phyloP scores from a whole-genome alignment of 805 yeast species.

The Candida tammaniensis region DNA sequence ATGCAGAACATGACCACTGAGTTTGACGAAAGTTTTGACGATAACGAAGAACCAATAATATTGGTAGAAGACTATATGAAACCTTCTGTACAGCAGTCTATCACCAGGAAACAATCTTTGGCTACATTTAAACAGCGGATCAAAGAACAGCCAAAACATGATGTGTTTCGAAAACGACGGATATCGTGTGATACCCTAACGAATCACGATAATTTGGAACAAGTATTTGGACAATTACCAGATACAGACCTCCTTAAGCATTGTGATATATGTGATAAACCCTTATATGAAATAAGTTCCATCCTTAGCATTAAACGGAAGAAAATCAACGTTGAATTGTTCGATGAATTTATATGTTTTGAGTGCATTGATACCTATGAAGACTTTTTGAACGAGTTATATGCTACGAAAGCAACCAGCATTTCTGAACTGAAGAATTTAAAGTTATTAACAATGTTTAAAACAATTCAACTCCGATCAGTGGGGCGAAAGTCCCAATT shows the following conservation, averaged over 20 bases:
- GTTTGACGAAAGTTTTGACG: constrained; percentile 17
- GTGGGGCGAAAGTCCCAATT: constrained; percentile 10
- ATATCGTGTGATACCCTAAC: constrained; percentile 8
- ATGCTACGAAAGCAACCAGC: neutral
- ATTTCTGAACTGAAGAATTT: constrained; percentile 12
- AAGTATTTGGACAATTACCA: constrained; percentile 37
- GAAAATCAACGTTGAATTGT: constrained; percentile 2
- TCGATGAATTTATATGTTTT: constrained; percentile 59
- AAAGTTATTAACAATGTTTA: constrained; percentile 13
- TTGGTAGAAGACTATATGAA: constrained; percentile 57
- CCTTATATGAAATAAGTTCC: constrained; percentile 60
- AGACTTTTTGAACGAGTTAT: constrained; percentile 42
- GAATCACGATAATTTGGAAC: constrained; percentile 27
- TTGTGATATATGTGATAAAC: constrained; percentile 70
- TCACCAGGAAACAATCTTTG: constrained; percentile 28
- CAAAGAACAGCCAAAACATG: neutral
- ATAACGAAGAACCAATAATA: constrained; percentile 40
- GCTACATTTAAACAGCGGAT: constrained; percentile 34
- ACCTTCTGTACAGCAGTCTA: constrained; percentile 14
- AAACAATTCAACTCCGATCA: constrained; percentile 13
- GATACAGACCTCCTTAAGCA: constrained; percentile 40
- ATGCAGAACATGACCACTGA: constrained; percentile 16
- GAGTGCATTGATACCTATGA: constrained; percentile 61
- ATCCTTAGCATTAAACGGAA: constrained; percentile 20
- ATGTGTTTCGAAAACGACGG: constrained; percentile 8